Evolutionary conservation across 2,329 filamentous ascomycete genomes (phyloP).

Genomic region (Mycosphaerella arachidis): DNA sequence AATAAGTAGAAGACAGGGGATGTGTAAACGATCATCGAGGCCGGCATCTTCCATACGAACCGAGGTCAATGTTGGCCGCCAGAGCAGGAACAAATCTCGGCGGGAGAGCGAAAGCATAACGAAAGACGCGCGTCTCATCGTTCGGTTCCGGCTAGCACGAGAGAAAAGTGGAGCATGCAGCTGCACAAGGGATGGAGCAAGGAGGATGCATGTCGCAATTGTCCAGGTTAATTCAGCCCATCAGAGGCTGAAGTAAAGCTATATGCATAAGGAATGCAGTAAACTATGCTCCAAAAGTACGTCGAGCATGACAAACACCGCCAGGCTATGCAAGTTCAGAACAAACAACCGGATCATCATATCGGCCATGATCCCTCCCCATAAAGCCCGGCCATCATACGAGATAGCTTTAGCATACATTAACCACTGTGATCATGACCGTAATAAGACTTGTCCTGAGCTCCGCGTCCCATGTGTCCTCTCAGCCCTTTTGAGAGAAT

Average conservation of each 20-base stretch:
- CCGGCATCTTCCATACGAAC: no score
- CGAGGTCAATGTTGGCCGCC: no score
- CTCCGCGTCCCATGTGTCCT: background rate
- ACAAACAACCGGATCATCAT: background rate
- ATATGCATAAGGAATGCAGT: constrained; percentile 1
- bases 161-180: background rate
- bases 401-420: background rate
- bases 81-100: no score
- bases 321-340: background rate
- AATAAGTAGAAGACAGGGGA: no score
- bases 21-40: no score
- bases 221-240: background rate
- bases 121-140: background rate
- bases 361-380: background rate
- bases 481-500: constrained; percentile 8
- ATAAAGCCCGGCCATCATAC: background rate
- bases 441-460: background rate
- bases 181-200: background rate
- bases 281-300: background rate
- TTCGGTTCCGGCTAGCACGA: background rate
- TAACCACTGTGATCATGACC: constrained; percentile 3
- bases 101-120: no score
- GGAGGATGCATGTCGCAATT: background rate
- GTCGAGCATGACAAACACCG: background rate
- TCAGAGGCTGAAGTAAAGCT: background rate